Percentiles rank a stretch among this genome's conserved stretches.
phyloP scores from a whole-genome alignment of 257 asterid species.

The Orobanche coerulescens region DNA sequence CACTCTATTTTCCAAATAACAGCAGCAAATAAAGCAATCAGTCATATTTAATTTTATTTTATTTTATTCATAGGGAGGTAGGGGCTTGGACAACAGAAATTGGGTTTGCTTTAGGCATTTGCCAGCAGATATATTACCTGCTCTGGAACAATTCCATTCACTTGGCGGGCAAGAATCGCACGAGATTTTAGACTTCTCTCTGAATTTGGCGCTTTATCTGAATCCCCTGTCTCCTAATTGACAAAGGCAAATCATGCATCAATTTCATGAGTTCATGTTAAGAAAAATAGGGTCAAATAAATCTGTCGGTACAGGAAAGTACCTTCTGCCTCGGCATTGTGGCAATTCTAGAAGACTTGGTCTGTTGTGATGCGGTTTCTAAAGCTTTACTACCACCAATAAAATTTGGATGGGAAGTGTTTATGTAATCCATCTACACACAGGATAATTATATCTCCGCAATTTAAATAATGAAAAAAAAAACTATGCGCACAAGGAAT shows the following conservation, averaged over 20 bases:
- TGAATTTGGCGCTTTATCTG: slow-evolving; percentile 55
- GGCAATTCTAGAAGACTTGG: slow-evolving; percentile 34
- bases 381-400: slow-evolving; percentile 64
- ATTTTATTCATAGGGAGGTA: not conserved
- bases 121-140: slow-evolving; percentile 42
- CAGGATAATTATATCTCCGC: slow-evolving; percentile 11
- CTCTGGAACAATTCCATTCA: slow-evolving; percentile 78
- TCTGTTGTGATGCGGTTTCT: slow-evolving; percentile 44
- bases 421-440: slow-evolving; percentile 54
- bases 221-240: slow-evolving; percentile 55
- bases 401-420: slow-evolving; percentile 63
- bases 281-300: not conserved
- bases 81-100: not conserved
- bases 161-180: slow-evolving; percentile 72
- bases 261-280: slow-evolving; percentile 10
- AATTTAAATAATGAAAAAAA: not conserved
- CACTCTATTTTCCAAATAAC: slow-evolving; percentile 41
- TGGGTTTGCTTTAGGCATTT: not conserved
- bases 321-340: slow-evolving; percentile 29
- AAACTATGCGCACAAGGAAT: slow-evolving; percentile 1
- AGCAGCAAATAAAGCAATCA: slow-evolving; percentile 20
- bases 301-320: not conserved
- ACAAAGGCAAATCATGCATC: slow-evolving; percentile 13
- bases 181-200: slow-evolving; percentile 72
- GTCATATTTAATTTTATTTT: not conserved